A percentile compares a stretch with the other conserved stretches of the same genome.
phyloP scores from a whole-genome alignment of 2,329 filamentous ascomycete genomes.

The Thelonectria blattea region DNA sequence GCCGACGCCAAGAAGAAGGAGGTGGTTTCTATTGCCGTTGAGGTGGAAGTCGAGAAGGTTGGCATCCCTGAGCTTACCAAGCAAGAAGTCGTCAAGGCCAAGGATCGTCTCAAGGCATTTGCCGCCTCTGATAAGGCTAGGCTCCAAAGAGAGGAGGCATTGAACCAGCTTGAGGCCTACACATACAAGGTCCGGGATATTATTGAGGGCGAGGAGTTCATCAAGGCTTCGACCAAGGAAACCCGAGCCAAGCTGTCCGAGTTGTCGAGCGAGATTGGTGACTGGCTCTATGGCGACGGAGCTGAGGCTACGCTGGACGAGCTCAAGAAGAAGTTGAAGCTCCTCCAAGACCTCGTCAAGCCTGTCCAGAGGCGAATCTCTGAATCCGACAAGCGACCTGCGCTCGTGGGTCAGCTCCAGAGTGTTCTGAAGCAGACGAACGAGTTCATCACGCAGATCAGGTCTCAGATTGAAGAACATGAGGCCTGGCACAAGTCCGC shows the following conservation, averaged over 20 bases:
- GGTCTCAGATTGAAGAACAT: slow-evolving; percentile 71
- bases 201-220: slow-evolving; percentile 77
- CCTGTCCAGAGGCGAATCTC: slow-evolving; percentile 78
- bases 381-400: slow-evolving; percentile 75
- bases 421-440: slow-evolving; percentile 74
- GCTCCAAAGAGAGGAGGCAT: slow-evolving; percentile 77
- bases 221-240: slow-evolving; percentile 70
- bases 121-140: slow-evolving; percentile 84
- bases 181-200: slow-evolving; percentile 89
- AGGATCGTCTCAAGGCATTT: slow-evolving; percentile 81
- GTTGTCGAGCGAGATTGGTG: slow-evolving; percentile 72
- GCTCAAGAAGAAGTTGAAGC: slow-evolving; percentile 77
- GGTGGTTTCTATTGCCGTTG: slow-evolving; percentile 60
- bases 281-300: slow-evolving; percentile 92
- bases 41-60: slow-evolving; percentile 55
- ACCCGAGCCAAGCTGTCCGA: slow-evolving; percentile 71
- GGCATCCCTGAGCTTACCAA: slow-evolving; percentile 58
- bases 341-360: slow-evolving; percentile 76
- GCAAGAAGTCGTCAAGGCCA: slow-evolving; percentile 57
- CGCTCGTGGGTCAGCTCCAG: slow-evolving; percentile 69
- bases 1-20: slow-evolving; percentile 65
- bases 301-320: slow-evolving; percentile 75
- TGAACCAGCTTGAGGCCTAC: slow-evolving; percentile 92
- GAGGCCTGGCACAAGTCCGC: slow-evolving; percentile 65
- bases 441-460: slow-evolving; percentile 72